These are phyloP conservation scores for Tricholomella constricta DNA, from an alignment of 768 basidiomycete genomes.

Conservation along the genomic window DNA sequence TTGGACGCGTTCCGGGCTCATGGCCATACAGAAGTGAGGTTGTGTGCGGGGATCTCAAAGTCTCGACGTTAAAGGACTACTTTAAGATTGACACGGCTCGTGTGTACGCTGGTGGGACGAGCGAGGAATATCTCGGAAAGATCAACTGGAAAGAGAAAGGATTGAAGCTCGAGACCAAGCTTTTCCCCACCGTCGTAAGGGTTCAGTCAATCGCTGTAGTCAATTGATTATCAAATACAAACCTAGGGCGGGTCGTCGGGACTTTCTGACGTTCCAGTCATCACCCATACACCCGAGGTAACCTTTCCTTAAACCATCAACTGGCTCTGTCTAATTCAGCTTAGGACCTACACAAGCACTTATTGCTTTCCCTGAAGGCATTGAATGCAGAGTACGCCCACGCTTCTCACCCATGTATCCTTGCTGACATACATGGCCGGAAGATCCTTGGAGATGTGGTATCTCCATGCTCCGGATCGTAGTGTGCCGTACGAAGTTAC, in stretches of 20 bases:
- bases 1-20: conserved; percentile 53
- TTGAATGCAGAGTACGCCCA: conserved; percentile 46
- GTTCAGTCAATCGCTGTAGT: not conserved
- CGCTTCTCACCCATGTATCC: not conserved
- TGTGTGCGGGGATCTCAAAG: not conserved
- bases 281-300: conserved; percentile 36
- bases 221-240: not conserved
- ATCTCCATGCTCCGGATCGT: conserved; percentile 63
- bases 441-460: conserved; percentile 52
- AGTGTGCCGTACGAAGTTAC: conserved; percentile 60
- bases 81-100: conserved; percentile 20
- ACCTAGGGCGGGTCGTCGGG: not conserved
- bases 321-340: not conserved
- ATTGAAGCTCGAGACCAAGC: conserved; percentile 60
- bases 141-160: conserved; percentile 51
- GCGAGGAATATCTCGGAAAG: conserved; percentile 57
- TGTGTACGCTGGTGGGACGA: conserved; percentile 49
- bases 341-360: conserved; percentile 47
- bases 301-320: too few species aligned
- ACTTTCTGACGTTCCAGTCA: not conserved
- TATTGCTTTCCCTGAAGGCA: conserved; percentile 46
- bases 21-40: conserved; percentile 43
- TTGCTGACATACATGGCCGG: conserved; percentile 20
- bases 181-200: conserved; percentile 41
- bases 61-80: conserved; percentile 18